A percentile compares a stretch with the other conserved stretches of the same genome.
Evolutionary conservation across 768 basidiomycete genomes (phyloP).

Genomic region (Termitomyces sp.): DNA sequence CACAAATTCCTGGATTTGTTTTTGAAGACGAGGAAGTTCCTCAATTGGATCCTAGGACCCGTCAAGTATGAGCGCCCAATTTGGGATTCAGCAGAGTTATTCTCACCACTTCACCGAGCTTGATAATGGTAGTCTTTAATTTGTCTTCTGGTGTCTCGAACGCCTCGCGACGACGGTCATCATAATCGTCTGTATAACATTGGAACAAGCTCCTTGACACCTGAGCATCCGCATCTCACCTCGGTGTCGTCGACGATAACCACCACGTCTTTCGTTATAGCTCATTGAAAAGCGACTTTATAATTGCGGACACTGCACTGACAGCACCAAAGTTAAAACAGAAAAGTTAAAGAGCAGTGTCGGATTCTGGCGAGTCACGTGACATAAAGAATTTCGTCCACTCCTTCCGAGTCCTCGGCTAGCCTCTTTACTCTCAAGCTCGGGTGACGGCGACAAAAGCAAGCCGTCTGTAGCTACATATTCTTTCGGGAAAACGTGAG

Average conservation of each 20-base stretch:
- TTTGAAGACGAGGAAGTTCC: slow-evolving; percentile 62
- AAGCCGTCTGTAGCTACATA: background rate
- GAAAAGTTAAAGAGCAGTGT: background rate
- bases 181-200: slow-evolving; percentile 52
- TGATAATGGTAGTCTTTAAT: slow-evolving; percentile 60
- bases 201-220: slow-evolving; percentile 11
- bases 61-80: slow-evolving; percentile 3
- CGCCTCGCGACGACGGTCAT: slow-evolving; percentile 58
- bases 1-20: slow-evolving; percentile 54
- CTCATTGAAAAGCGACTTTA: slow-evolving; percentile 37
- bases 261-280: slow-evolving; percentile 47
- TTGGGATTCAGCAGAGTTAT: background rate
- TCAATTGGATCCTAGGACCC: slow-evolving; percentile 55
- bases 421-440: background rate
- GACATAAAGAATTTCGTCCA: background rate
- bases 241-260: slow-evolving; percentile 44
- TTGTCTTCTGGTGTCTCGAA: slow-evolving; percentile 71
- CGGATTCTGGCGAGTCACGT: background rate
- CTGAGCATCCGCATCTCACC: slow-evolving; percentile 36
- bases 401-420: background rate
- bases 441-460: background rate
- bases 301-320: slow-evolving; percentile 4
- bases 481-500: background rate
- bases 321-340: background rate
- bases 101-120: slow-evolving; percentile 79